Conservation (phyloP, 2,329 filamentous ascomycete species). For the Waltergamsia citrina region DNA sequence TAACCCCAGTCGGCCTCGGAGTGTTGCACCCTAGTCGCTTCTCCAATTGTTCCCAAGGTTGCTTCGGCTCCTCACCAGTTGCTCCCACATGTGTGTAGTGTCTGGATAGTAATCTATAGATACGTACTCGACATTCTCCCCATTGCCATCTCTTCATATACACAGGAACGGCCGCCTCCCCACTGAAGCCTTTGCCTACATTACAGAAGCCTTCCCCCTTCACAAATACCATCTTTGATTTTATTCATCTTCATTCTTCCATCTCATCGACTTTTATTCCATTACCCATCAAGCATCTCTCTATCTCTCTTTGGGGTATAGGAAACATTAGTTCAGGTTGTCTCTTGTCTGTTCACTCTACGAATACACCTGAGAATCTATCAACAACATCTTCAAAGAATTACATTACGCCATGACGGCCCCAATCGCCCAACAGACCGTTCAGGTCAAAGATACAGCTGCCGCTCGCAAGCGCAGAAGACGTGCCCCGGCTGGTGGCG, state of each 20-base stretch:
- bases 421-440: constrained; percentile 31
- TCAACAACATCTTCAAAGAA: not conserved
- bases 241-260: not conserved
- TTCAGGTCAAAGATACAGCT: constrained; percentile 38
- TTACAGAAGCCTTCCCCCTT: not conserved
- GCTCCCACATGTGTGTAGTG: not conserved
- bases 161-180: not conserved
- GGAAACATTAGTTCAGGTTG: not conserved
- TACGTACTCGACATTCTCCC: not conserved
- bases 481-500: constrained; percentile 79
- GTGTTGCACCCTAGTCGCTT: not conserved
- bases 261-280: constrained; percentile 1
- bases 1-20: not conserved
- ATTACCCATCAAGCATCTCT: not conserved
- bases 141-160: constrained; percentile 1
- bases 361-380: not conserved
- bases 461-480: constrained; percentile 65
- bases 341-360: not conserved
- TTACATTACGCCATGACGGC: constrained; percentile 33
- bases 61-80: constrained; percentile 1
- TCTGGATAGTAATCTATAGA: not conserved
- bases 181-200: not conserved
- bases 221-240: not conserved
- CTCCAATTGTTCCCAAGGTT: not conserved
- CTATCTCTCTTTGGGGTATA: not conserved